Evolutionary conservation across 768 basidiomycete genomes (phyloP), one percentile per base, ranked within the genome.

Genomic region (Gymnopilus junonius): DNA sequence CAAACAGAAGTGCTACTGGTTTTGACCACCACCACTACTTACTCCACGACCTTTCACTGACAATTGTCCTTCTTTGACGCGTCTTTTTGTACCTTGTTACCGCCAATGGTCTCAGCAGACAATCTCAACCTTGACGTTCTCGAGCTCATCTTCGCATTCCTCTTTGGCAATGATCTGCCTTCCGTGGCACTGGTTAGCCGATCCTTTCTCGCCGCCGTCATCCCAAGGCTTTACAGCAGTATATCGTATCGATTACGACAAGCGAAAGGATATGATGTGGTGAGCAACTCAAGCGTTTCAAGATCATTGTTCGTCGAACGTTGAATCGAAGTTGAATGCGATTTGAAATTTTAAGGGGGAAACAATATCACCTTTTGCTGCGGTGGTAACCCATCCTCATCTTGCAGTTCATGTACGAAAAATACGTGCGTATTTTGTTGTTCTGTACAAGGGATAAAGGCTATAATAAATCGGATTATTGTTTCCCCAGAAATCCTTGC

Each of bases 121-220:
- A 89, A 85, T 67, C 78, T 91, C 50, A 87, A 92, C 64, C 80
- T 87, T 20, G 91, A 93, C 74, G 88, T 92, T 37, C 81, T 92
- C 42, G 87, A 89, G 69, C 77, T 87, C n/a, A 85, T 93, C 17
- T 89, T 89, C 65, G 73, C 76, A 0, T 77, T 82, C 66, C 76
- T 93, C 4, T 71, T 76, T n/a, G 76, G 79, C 42, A 79, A 80
- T 17, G 88, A 91, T 67, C 81, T 93, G 32, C 80, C 85, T 15
- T 81, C 85, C 3, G 78, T 86, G 20, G 84, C 88, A 0, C 85
- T 87, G 42, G 90, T 91, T 69, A 89, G 84, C 69, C 81, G 80
- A 43, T 84, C 88, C 0, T 93, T 92, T 64, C 77, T 87, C 25
- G 83, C 84, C 0, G 90, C 82, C 1, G 88, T 84, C 0, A 82